Evolutionary conservation across 2,329 filamentous ascomycete genomes (phyloP), one percentile per base, ranked within the genome.

Genomic region (Dactylellina cionopaga): DNA sequence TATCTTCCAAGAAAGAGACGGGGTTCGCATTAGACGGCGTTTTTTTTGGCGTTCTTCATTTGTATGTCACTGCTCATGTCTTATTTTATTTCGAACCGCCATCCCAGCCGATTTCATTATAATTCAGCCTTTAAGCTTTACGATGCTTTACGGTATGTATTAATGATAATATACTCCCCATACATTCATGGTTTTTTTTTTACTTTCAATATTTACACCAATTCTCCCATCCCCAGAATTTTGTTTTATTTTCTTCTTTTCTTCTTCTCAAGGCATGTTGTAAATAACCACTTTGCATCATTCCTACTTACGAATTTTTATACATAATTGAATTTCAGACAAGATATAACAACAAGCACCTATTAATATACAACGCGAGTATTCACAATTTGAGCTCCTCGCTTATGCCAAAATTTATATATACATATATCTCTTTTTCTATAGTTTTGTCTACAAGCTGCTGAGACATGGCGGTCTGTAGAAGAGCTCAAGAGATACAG

Each of bases 11-110:
- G 55, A 54, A 60, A 62, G 46, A 60, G 55, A 49, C 41, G 64
- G 39, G 55, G 27, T 15, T 39, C 35, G 64, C 64, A 69, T 69
- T 69, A 47, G 33, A 69, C 37, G 64, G 64, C 55, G 64, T 69
- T 60, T 44, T 27, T 49, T 43, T 51, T 24, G 41, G 41, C 25
- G 35, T 47, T 60, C 35, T 15, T 46, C 46, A 19, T 46, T 58
- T 59, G 7, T 59, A 10, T 19, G 1, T 56, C 31, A 10, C n/a
- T n/a, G n/a, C n/a, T n/a, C n/a, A n/a, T 56, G 41, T 43, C 15
- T 31, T 52, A 13, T 35, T 52, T 58, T 22, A 7, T 35, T 35
- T 24, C 17, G 15, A 33, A 44, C 19, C 24, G n/a, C 31, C 13
- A 35, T 35, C 31, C 13, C 7, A n/a, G 31, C 31, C n/a, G 31